Conservation (phyloP, 257 asterid genomes). For the Knoxia roxburghii region DNA sequence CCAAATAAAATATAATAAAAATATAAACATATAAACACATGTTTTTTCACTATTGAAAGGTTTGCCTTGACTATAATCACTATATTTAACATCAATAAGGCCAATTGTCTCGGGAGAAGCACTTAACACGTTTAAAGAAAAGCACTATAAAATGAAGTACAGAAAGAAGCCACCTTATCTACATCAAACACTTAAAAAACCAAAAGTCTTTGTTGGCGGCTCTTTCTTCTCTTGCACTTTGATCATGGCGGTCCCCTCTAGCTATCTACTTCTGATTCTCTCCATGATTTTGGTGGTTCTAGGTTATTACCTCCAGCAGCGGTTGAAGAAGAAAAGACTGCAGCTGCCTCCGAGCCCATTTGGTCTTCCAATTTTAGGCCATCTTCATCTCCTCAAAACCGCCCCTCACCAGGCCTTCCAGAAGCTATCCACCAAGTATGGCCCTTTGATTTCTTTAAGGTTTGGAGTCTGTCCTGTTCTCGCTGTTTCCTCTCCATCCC, state of each 20-base stretch:
- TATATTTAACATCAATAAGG: too few species aligned
- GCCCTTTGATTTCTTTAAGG: constrained; percentile 35
- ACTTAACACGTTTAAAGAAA: too few species aligned
- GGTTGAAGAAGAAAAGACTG: neutral
- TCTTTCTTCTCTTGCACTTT: too few species aligned
- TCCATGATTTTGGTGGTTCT: neutral
- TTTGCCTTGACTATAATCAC: too few species aligned
- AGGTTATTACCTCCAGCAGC: neutral
- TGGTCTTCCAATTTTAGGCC: constrained; percentile 42
- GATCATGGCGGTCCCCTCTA: neutral
- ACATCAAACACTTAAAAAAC: too few species aligned
- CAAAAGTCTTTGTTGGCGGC: too few species aligned
- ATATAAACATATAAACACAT: too few species aligned
- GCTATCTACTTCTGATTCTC: neutral
- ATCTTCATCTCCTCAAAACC: constrained; percentile 46
- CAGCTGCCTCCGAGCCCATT: constrained; percentile 42
- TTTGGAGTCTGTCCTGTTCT: constrained; percentile 30
- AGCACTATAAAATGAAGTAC: too few species aligned
- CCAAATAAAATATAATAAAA: too few species aligned
- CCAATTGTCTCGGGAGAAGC: too few species aligned
- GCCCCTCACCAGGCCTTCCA: constrained; percentile 29
- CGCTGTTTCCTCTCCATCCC: constrained; percentile 38
- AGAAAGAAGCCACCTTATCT: too few species aligned
- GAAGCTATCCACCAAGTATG: constrained; percentile 34
- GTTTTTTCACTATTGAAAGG: too few species aligned